Percentiles rank a stretch among this genome's conserved stretches.
Conservation (phyloP, 164 flowering plant species). For the Kalanchoe fedtschenkoi region DNA sequence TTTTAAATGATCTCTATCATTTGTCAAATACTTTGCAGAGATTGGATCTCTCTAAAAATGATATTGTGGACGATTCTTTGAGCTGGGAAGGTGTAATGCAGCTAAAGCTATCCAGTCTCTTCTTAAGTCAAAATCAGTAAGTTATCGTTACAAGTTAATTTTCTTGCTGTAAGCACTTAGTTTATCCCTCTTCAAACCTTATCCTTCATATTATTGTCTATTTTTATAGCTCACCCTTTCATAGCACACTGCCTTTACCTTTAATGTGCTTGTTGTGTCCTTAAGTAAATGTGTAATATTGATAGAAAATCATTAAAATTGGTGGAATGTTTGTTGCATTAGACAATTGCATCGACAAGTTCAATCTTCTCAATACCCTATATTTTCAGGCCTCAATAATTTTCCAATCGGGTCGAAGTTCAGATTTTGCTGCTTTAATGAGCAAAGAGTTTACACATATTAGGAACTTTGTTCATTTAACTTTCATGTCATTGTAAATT, state of each 20-base stretch:
- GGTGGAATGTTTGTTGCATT: neutral
- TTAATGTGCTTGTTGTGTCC: neutral
- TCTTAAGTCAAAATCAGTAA: conserved; percentile 57
- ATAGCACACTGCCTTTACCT: neutral
- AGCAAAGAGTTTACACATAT: neutral
- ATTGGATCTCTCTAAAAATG: conserved; percentile 49
- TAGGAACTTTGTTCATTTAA: neutral
- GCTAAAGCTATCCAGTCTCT: conserved; percentile 45
- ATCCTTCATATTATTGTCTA: no score
- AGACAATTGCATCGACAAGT: no score
- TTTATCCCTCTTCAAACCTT: neutral
- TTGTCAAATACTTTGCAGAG: conserved; percentile 36
- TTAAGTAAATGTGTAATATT: no score
- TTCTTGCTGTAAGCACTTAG: neutral
- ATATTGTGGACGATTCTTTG: conserved; percentile 40
- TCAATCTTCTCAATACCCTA: neutral
- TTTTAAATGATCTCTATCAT: neutral
- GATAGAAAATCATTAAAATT: neutral
- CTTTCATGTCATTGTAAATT: neutral
- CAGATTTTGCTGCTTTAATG: neutral
- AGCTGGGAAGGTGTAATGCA: conserved; percentile 58
- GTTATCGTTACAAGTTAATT: conserved; percentile 14
- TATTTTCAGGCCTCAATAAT: neutral
- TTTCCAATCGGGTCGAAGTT: neutral
- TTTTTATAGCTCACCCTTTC: neutral